Conservation (phyloP, 2,329 filamentous ascomycete genomes). For the Ophiostoma populinum region DNA sequence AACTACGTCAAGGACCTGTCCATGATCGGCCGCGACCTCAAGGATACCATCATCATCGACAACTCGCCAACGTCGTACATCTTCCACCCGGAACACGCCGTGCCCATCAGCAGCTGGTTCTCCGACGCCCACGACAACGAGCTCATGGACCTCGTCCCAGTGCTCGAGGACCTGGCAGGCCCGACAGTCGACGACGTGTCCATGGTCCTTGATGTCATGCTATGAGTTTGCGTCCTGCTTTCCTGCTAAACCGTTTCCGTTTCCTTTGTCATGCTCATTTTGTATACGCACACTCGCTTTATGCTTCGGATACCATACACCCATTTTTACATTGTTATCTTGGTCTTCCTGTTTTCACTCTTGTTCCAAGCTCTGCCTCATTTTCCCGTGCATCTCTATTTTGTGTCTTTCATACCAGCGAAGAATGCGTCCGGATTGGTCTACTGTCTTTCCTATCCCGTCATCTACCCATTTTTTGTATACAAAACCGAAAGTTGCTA, state of each 20-base stretch:
- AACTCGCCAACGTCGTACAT: conserved; percentile 99
- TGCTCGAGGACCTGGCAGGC: conserved; percentile 89
- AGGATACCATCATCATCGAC: conserved; percentile 98
- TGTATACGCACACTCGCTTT: conserved; percentile 3
- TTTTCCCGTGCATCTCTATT: too few relatives aligned
- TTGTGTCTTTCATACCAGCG: too few relatives aligned
- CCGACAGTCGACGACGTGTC: conserved; percentile 87
- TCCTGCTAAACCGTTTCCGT: too few relatives aligned
- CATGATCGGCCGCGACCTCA: conserved; percentile 85
- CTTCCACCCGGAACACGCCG: conserved; percentile 96
- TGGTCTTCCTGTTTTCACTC: background rate
- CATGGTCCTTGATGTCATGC: conserved; percentile 84
- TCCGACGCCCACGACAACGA: conserved; percentile 99
- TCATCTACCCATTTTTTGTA: too few relatives aligned
- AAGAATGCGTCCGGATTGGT: too few relatives aligned
- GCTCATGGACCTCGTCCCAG: conserved; percentile 88
- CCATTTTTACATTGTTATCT: background rate
- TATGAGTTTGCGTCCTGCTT: conserved; percentile 26
- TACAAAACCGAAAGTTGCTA: too few relatives aligned
- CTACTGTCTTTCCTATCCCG: too few relatives aligned
- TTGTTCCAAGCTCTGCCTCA: too few relatives aligned
- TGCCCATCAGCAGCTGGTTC: conserved; percentile 99
- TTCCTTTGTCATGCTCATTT: conserved; percentile 4
- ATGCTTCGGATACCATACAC: conserved; percentile 4
- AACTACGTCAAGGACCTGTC: conserved; percentile 99